Evolutionary conservation across 495 filamentous ascomycete genomes (phyloP).

Genomic region (Penicillium turbatum): DNA sequence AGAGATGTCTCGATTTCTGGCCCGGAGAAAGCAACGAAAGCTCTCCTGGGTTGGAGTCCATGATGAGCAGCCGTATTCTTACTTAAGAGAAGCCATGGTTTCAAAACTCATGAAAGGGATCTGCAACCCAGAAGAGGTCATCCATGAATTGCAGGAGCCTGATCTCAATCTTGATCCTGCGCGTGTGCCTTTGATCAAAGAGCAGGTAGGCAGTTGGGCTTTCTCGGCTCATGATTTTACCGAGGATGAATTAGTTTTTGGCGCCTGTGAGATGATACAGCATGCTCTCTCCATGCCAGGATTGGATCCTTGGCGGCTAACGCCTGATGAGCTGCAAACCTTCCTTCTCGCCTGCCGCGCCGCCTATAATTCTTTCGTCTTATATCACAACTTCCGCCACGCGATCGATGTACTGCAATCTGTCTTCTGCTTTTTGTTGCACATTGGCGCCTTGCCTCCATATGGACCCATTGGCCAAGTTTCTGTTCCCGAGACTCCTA

Average conservation of each 20-base stretch:
- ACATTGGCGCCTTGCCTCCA: slow-evolving; percentile 70
- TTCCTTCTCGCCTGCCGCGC: slow-evolving; percentile 80
- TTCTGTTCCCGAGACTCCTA: slow-evolving; percentile 48
- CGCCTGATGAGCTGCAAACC: slow-evolving; percentile 70
- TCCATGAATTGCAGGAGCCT: slow-evolving; percentile 47
- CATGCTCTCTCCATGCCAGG: slow-evolving; percentile 83
- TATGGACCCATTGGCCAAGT: slow-evolving; percentile 40
- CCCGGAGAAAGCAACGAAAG: slow-evolving; percentile 65
- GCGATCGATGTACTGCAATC: slow-evolving; percentile 95
- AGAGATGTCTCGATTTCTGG: slow-evolving; percentile 63
- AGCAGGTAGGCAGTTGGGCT: slow-evolving; percentile 73
- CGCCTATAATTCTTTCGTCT: slow-evolving; percentile 90
- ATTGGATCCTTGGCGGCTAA: slow-evolving; percentile 70
- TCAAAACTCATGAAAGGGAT: slow-evolving; percentile 89
- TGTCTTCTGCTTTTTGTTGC: slow-evolving; percentile 84
- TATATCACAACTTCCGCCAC: slow-evolving; percentile 99
- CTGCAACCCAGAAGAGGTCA: slow-evolving; percentile 65
- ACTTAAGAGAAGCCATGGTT: slow-evolving; percentile 84
- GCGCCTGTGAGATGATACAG: slow-evolving; percentile 76
- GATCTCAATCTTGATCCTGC: slow-evolving; percentile 45
- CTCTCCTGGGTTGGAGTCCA: slow-evolving; percentile 90
- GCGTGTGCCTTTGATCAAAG: slow-evolving; percentile 57
- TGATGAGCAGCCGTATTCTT: slow-evolving; percentile 81
- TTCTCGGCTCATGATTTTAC: slow-evolving; percentile 86
- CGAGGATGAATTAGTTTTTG: slow-evolving; percentile 82